Conservation (phyloP, 331 rosid genomes). For the Pyracantha coccinea region DNA sequence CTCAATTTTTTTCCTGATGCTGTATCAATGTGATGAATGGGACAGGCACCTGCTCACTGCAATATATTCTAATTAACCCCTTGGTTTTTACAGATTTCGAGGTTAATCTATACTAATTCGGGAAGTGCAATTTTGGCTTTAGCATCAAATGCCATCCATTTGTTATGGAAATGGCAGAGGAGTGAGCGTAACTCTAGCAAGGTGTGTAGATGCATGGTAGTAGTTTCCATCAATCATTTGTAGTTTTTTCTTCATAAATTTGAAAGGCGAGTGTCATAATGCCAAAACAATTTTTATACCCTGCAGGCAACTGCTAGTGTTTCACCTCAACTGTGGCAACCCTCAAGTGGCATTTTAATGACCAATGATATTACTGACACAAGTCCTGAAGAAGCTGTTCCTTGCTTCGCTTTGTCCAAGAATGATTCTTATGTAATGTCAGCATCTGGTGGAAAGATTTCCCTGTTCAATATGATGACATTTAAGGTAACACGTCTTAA, state of each 20-base stretch:
- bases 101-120: constrained; percentile 92
- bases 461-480: constrained; percentile 91
- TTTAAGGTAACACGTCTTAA: constrained; percentile 53
- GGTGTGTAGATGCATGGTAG: constrained; percentile 33
- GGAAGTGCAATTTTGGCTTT: constrained; percentile 88
- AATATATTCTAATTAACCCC: constrained; percentile 18
- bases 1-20: not conserved
- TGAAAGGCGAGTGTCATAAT: not conserved
- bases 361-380: constrained; percentile 64
- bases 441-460: constrained; percentile 89
- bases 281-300: constrained; percentile 11
- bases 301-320: constrained; percentile 74
- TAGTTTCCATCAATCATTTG: constrained; percentile 8
- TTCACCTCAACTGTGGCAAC: constrained; percentile 83
- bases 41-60: not conserved
- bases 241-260: not conserved
- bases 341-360: constrained; percentile 85
- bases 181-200: constrained; percentile 79
- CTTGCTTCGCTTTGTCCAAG: constrained; percentile 86
- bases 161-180: constrained; percentile 96
- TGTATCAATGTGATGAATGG: not conserved
- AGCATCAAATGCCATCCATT: constrained; percentile 93
- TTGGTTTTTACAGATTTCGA: constrained; percentile 68
- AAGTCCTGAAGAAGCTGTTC: constrained; percentile 76
- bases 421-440: constrained; percentile 94